These are phyloP conservation scores for Pichia cactophila DNA, from an alignment of 1,139 yeast genomes.

Conservation along the genomic window DNA sequence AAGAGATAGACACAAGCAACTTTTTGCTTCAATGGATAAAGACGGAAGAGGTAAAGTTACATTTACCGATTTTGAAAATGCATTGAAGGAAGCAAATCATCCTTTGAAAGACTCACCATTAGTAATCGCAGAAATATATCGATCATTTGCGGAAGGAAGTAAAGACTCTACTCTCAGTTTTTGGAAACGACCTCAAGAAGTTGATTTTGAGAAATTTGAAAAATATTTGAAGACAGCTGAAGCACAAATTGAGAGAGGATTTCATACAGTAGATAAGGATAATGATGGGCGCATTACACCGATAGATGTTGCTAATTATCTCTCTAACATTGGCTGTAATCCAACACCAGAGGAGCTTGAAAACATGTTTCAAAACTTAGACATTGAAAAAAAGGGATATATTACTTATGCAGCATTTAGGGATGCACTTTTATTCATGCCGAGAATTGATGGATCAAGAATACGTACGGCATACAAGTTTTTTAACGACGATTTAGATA, in stretches of 20 bases:
- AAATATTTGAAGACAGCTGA: conserved; percentile 25
- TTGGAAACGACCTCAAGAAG: conserved; percentile 15
- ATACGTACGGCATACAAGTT: conserved; percentile 75
- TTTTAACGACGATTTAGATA: conserved; percentile 70
- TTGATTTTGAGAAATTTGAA: conserved; percentile 30
- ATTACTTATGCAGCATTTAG: conserved; percentile 84
- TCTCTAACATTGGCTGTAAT: conserved; percentile 44
- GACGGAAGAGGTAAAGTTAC: conserved; percentile 50
- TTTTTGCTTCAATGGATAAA: conserved; percentile 46
- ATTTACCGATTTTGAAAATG: conserved; percentile 45
- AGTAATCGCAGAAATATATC: conserved; percentile 37
- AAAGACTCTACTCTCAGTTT: conserved; percentile 15
- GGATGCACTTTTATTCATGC: conserved; percentile 73
- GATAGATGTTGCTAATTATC: conserved; percentile 59
- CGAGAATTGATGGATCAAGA: conserved; percentile 46
- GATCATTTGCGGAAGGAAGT: conserved; percentile 21
- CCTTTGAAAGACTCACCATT: conserved; percentile 62
- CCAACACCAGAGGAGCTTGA: conserved; percentile 52
- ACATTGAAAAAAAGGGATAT: conserved; percentile 54
- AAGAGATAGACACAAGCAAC: conserved; percentile 22
- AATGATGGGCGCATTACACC: conserved; percentile 66
- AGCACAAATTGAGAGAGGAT: conserved; percentile 59
- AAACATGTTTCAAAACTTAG: conserved; percentile 53
- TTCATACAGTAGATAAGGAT: conserved; percentile 62
- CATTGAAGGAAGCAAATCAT: conserved; percentile 48